Conservation (phyloP, 2,329 filamentous ascomycete species). For the Ophiostoma sp. region DNA sequence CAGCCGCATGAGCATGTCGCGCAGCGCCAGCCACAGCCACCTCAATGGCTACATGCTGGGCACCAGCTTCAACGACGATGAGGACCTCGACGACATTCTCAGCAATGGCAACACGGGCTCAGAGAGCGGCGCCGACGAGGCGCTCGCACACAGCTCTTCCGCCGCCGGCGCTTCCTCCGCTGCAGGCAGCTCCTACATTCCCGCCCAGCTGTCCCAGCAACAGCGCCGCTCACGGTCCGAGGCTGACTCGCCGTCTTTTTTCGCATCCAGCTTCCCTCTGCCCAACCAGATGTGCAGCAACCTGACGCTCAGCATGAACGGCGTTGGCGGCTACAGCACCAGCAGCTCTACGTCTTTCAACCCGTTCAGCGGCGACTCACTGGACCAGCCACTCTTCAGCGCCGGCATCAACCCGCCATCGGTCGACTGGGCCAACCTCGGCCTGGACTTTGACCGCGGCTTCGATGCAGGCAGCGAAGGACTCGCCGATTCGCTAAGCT, state of each 20-base stretch:
- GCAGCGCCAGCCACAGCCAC: slow-evolving; percentile 43
- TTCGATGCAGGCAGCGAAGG: slow-evolving; percentile 39
- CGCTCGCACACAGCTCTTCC: slow-evolving; percentile 34
- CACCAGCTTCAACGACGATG: slow-evolving; percentile 25
- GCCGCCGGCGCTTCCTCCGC: slow-evolving; percentile 8
- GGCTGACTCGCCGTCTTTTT: slow-evolving; percentile 54
- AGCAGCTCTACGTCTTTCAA: slow-evolving; percentile 30
- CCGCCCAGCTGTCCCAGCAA: slow-evolving; percentile 27
- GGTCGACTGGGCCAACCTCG: slow-evolving; percentile 49
- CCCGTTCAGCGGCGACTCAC: slow-evolving; percentile 32
- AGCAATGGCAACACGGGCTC: slow-evolving; percentile 22
- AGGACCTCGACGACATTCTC: slow-evolving; percentile 33
- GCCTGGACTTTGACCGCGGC: slow-evolving; percentile 40
- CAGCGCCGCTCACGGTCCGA: slow-evolving; percentile 56
- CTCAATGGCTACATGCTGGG: not conserved
- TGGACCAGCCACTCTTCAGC: slow-evolving; percentile 56
- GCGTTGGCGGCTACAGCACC: slow-evolving; percentile 47
- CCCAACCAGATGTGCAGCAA: slow-evolving; percentile 36
- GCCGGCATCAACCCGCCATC: slow-evolving; percentile 55
- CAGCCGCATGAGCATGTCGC: slow-evolving; percentile 53
- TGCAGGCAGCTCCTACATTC: not conserved
- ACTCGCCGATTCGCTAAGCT: slow-evolving; percentile 48
- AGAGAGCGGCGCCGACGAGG: slow-evolving; percentile 26
- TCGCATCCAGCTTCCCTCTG: slow-evolving; percentile 34
- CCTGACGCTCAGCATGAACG: slow-evolving; percentile 51